Conservation (phyloP, 2,329 filamentous ascomycete species). For the Samsoniella hepiali region DNA sequence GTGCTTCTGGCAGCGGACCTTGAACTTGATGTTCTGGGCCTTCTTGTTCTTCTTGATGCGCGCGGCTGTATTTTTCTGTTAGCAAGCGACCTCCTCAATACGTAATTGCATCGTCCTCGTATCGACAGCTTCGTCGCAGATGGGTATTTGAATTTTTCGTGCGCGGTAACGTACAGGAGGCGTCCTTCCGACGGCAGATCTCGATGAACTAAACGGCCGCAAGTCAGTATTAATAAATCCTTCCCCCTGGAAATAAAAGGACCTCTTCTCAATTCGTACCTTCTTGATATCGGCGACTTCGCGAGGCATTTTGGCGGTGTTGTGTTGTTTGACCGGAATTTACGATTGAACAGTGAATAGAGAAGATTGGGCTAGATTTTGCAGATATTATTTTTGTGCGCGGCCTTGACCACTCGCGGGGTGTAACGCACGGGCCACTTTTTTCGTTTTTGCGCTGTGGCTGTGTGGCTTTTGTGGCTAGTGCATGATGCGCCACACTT, state of each 20-base stretch:
- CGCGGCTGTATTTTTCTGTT: conserved; percentile 56
- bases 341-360: conserved; percentile 30
- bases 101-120: background rate
- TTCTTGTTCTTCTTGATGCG: conserved; percentile 96
- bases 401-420: conserved; percentile 26
- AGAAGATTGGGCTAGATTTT: conserved; percentile 29
- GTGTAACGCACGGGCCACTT: conserved; percentile 27
- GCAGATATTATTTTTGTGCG: conserved; percentile 35
- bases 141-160: background rate
- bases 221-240: conserved; percentile 27
- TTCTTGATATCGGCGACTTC: conserved; percentile 98
- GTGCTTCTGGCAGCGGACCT: conserved; percentile 96
- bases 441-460: conserved; percentile 2
- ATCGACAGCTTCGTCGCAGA: background rate
- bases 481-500: background rate
- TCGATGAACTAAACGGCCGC: conserved; percentile 78
- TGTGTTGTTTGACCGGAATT: conserved; percentile 46
- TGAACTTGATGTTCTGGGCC: conserved; percentile 97
- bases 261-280: conserved; percentile 40
- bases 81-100: background rate
- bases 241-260: background rate
- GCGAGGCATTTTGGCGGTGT: conserved; percentile 90
- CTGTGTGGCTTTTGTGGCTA: conserved; percentile 1
- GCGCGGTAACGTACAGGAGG: conserved; percentile 75
- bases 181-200: conserved; percentile 99